Percentiles rank a stretch among this genome's conserved stretches.
Evolutionary conservation across 345 rosid genomes (phyloP).

Genomic region (Iberis pinnata): DNA sequence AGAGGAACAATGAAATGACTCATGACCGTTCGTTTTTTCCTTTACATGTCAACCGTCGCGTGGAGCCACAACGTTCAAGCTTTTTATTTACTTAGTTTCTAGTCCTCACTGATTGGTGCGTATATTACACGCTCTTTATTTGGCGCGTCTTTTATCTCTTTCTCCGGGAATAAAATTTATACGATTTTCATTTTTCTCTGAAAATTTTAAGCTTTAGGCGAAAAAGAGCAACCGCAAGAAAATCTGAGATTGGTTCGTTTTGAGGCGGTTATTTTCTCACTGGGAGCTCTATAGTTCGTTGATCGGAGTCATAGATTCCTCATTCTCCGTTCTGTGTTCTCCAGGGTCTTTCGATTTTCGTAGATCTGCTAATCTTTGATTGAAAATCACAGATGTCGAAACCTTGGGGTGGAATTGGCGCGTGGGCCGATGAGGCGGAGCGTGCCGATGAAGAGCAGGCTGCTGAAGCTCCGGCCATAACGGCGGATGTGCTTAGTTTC

Average conservation of each 20-base stretch:
- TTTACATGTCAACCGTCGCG: constrained; percentile 20
- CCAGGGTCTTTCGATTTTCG: not conserved
- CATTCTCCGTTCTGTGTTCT: constrained; percentile 5
- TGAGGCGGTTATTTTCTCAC: constrained; percentile 18
- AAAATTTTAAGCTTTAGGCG: too few relatives aligned
- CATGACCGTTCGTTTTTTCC: too few relatives aligned
- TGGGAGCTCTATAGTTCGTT: constrained; percentile 52
- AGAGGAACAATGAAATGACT: too few relatives aligned
- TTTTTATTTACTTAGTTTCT: too few relatives aligned
- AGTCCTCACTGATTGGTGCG: constrained; percentile 17
- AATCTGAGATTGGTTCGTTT: constrained; percentile 17
- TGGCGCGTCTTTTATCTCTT: constrained; percentile 20
- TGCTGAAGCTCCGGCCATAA: constrained; percentile 24
- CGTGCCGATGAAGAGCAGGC: constrained; percentile 60
- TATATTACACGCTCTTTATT: not conserved
- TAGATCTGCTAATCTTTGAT: constrained; percentile 21
- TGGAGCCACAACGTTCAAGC: constrained; percentile 19
- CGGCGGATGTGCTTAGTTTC: constrained; percentile 48
- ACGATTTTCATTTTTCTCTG: constrained; percentile 4
- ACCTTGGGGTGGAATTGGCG: constrained; percentile 73
- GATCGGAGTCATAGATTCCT: constrained; percentile 39
- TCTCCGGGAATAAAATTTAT: constrained; percentile 20
- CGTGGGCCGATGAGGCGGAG: constrained; percentile 97
- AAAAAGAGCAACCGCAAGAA: constrained; percentile 6
- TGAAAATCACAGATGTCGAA: constrained; percentile 41